Conservation (phyloP, 202 grass and related monocot species). For the Schoenoplectus triqueter region DNA sequence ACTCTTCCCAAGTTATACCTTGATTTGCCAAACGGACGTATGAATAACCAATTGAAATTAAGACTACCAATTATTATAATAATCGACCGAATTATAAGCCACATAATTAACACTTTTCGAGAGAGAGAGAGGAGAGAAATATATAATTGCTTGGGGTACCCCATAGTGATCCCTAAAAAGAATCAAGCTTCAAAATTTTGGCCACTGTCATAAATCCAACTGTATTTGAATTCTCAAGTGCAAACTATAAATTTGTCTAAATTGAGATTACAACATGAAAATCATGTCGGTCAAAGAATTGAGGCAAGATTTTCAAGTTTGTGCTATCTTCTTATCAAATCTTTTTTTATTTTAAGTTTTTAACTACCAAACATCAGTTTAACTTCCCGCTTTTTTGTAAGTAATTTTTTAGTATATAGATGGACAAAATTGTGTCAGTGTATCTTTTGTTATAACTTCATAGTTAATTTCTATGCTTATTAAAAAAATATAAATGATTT, state of each 20-base stretch:
- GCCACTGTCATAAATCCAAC: background rate
- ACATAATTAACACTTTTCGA: slow-evolving; percentile 23
- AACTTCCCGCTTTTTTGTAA: too few species aligned
- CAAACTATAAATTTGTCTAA: background rate
- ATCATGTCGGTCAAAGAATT: background rate
- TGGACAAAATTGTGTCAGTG: too few species aligned
- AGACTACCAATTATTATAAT: slow-evolving; percentile 22
- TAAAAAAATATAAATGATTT: background rate
- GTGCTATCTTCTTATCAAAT: background rate
- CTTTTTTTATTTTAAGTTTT: background rate
- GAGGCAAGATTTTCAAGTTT: background rate
- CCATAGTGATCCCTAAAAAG: background rate
- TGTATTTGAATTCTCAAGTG: background rate
- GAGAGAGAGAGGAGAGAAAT: background rate
- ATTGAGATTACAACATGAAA: background rate
- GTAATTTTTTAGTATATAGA: too few species aligned
- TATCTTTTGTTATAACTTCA: background rate
- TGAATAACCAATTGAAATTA: slow-evolving; percentile 16
- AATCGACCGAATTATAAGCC: slow-evolving; percentile 34
- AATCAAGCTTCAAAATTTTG: background rate
- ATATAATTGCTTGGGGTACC: background rate
- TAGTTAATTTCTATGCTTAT: background rate
- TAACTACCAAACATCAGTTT: background rate
- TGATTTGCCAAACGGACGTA: background rate
- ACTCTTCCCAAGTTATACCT: too few species aligned